These are phyloP conservation scores for Pichia inconspicua DNA, from an alignment of 1,139 yeast species.

Conservation along the genomic window DNA sequence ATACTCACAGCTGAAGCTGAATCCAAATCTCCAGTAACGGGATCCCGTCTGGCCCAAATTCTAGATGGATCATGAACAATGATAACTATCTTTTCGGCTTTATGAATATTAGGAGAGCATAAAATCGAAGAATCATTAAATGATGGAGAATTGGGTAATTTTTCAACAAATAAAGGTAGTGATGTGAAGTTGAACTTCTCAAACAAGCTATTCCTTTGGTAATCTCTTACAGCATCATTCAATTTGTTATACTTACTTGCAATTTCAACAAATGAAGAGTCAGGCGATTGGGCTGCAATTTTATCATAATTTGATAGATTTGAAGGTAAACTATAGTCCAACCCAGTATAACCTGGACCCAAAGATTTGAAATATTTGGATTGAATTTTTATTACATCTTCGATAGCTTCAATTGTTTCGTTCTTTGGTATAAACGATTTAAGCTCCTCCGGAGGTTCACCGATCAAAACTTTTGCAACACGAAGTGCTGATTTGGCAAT, in stretches of 20 bases:
- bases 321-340: constrained; percentile 26
- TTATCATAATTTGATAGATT: constrained; percentile 25
- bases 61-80: constrained; percentile 90
- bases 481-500: constrained; percentile 87
- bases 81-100: constrained; percentile 54
- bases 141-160: constrained; percentile 38
- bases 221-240: constrained; percentile 65
- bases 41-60: constrained; percentile 82
- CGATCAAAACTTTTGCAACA: constrained; percentile 83
- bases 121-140: constrained; percentile 58
- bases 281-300: constrained; percentile 14
- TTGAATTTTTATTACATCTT: constrained; percentile 73
- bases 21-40: constrained; percentile 70
- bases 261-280: constrained; percentile 32
- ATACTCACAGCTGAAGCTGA: constrained; percentile 62
- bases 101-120: constrained; percentile 67
- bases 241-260: constrained; percentile 36
- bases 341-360: constrained; percentile 52
- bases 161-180: constrained; percentile 56
- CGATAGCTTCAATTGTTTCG: constrained; percentile 79
- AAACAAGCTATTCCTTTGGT: constrained; percentile 55
- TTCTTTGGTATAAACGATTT: constrained; percentile 54
- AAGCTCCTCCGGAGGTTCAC: constrained; percentile 88
- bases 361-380: constrained; percentile 84
- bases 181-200: constrained; percentile 51